Conservation (phyloP, 2,329 filamentous ascomycete species). For the Colletotrichum tropicale region DNA sequence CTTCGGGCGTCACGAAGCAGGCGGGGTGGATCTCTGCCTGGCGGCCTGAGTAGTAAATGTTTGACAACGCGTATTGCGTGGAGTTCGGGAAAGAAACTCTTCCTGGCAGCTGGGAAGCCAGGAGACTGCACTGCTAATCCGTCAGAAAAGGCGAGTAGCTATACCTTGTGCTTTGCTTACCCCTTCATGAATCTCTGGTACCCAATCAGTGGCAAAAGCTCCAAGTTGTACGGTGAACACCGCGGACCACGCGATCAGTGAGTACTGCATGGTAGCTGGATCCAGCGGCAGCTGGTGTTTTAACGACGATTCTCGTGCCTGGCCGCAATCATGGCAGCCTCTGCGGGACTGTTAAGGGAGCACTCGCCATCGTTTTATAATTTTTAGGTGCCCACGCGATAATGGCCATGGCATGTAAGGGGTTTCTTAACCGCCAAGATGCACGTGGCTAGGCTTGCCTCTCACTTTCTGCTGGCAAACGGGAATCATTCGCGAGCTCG, state of each 20-base stretch:
- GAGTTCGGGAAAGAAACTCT: slow-evolving; percentile 25
- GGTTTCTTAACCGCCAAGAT: background rate
- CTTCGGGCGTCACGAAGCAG: slow-evolving; percentile 28
- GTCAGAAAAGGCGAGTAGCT: background rate
- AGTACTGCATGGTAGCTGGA: background rate
- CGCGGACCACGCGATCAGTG: background rate
- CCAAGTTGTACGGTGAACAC: background rate
- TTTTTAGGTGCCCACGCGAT: background rate
- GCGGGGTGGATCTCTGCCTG: slow-evolving; percentile 27
- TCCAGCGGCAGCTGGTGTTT: background rate
- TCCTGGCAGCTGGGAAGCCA: slow-evolving; percentile 21
- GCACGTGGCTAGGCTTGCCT: background rate
- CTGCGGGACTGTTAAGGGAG: background rate
- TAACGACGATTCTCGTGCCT: background rate
- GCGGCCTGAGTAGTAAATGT: slow-evolving; percentile 34
- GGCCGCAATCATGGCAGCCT: background rate
- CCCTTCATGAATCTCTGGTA: background rate
- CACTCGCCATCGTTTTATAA: background rate
- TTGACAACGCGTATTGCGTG: slow-evolving; percentile 23
- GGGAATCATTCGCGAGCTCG: background rate
- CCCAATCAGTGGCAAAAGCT: background rate
- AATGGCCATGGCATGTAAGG: background rate
- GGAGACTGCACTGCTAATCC: slow-evolving; percentile 18
- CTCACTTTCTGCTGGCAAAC: background rate
- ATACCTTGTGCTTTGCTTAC: background rate